phyloP scores from a whole-genome alignment of 1,139 yeast genomes.

The Schwanniomyces etchellsii region DNA sequence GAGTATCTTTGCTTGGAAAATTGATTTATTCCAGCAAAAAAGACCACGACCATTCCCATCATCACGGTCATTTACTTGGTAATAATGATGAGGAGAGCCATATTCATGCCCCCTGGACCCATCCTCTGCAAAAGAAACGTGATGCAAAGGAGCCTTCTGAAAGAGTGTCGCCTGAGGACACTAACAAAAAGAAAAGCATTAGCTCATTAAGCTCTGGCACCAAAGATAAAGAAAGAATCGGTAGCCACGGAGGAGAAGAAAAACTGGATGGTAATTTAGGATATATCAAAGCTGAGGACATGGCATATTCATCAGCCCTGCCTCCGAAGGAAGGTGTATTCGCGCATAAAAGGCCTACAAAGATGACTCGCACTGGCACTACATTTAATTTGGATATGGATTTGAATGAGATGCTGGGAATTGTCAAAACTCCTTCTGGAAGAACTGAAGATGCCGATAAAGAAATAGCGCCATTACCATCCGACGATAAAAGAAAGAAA shows the following conservation, averaged over 20 bases:
- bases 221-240: neutral
- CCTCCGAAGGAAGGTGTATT: neutral
- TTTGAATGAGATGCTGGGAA: slow-evolving; percentile 48
- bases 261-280: neutral
- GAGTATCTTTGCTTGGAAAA: slow-evolving; percentile 41
- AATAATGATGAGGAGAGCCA: neutral
- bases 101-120: neutral
- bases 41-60: slow-evolving; percentile 27
- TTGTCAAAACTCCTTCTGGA: slow-evolving; percentile 32
- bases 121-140: neutral
- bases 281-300: neutral
- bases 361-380: slow-evolving; percentile 5
- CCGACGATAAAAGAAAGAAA: neutral
- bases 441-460: neutral
- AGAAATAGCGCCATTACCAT: neutral
- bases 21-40: slow-evolving; percentile 38
- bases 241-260: neutral
- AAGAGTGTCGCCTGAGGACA: neutral
- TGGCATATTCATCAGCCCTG: neutral
- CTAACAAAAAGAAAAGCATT: slow-evolving; percentile 13
- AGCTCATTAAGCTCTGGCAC: slow-evolving; percentile 11
- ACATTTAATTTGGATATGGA: slow-evolving; percentile 42
- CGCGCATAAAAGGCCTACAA: neutral
- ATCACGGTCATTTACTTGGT: neutral
- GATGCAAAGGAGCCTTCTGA: neutral